Percentiles rank a stretch among this genome's conserved stretches.
These are phyloP conservation scores for Paecilomyces niveus DNA, from an alignment of 2,329 filamentous ascomycete species.

Conservation along the genomic window DNA sequence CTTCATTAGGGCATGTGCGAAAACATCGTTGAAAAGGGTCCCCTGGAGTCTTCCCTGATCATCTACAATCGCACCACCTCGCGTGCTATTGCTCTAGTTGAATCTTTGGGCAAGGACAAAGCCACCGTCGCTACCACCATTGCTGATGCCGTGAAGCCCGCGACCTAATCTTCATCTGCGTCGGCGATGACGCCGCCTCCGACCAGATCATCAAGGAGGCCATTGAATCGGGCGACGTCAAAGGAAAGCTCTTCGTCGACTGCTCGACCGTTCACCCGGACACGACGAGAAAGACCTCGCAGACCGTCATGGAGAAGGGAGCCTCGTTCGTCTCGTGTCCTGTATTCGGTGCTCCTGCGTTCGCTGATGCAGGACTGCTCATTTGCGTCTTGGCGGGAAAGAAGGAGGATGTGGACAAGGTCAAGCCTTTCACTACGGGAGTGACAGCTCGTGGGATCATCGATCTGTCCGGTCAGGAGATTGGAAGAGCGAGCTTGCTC, in stretches of 20 bases:
- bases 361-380: conserved; percentile 57
- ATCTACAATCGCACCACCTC: conserved; percentile 72
- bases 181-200: conserved; percentile 71
- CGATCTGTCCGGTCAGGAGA: conserved; percentile 63
- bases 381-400: conserved; percentile 68
- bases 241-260: conserved; percentile 74
- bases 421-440: conserved; percentile 63
- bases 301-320: conserved; percentile 51
- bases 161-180: conserved; percentile 78
- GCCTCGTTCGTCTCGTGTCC: conserved; percentile 69
- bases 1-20: conserved; percentile 65
- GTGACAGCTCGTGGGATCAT: conserved; percentile 65
- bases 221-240: conserved; percentile 46
- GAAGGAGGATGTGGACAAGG: conserved; percentile 51
- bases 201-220: conserved; percentile 54
- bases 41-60: conserved; percentile 63
- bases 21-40: conserved; percentile 73
- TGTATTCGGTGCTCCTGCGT: conserved; percentile 36
- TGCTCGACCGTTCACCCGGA: conserved; percentile 85
- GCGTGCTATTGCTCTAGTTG: conserved; percentile 57
- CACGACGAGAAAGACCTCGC: conserved; percentile 61
- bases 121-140: conserved; percentile 59
- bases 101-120: conserved; percentile 54
- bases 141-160: conserved; percentile 56
- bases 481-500: conserved; percentile 61